phyloP scores from a whole-genome alignment of 164 flowering plant genomes.

The Sextonia rubra region DNA sequence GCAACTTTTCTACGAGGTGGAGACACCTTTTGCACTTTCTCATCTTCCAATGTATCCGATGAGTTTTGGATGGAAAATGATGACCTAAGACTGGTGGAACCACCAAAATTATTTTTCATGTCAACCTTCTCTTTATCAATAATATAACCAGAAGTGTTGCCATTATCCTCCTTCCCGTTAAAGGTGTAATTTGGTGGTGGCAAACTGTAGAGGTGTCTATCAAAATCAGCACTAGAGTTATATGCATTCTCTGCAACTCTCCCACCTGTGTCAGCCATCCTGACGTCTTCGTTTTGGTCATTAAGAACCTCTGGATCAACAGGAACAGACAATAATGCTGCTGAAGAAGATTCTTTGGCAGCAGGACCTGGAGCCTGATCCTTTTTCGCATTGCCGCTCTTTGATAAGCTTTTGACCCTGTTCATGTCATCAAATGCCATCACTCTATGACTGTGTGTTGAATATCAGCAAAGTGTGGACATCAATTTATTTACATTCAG shows the following conservation, averaged over 20 bases:
- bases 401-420: constrained; percentile 95
- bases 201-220: constrained; percentile 35
- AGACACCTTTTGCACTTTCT: constrained; percentile 78
- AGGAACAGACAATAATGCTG: constrained; percentile 36
- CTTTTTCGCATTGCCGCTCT: constrained; percentile 75
- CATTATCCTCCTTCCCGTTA: constrained; percentile 47
- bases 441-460: not conserved
- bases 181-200: constrained; percentile 29
- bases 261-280: constrained; percentile 42
- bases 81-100: constrained; percentile 32
- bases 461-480: not conserved
- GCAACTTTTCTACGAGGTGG: constrained; percentile 74
- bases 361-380: constrained; percentile 43
- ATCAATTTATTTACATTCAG: not conserved
- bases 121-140: constrained; percentile 55
- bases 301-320: constrained; percentile 41
- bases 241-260: constrained; percentile 42
- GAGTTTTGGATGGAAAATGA: constrained; percentile 36
- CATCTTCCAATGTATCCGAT: constrained; percentile 40
- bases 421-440: constrained; percentile 2
- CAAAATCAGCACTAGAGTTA: constrained; percentile 37
- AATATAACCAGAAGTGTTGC: constrained; percentile 30
- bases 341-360: constrained; percentile 49
- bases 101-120: constrained; percentile 33
- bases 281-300: constrained; percentile 52